A percentile compares a stretch with the other conserved stretches of the same genome.
These are phyloP conservation scores for Starmerella bombicola DNA, from an alignment of 805 yeast genomes.

Conservation along the genomic window DNA sequence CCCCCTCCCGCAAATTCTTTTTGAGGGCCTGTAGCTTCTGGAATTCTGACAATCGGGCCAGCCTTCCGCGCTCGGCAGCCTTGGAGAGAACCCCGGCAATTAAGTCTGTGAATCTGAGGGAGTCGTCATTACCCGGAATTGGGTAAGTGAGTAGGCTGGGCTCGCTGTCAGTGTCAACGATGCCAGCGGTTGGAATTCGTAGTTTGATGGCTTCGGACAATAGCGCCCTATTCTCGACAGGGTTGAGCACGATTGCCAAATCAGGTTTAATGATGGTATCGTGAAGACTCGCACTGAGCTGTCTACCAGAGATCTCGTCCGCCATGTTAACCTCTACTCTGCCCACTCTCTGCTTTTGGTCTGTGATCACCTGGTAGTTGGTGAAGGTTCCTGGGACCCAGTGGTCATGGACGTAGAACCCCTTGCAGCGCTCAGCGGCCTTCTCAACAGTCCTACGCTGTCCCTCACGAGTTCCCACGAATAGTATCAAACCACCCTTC, in stretches of 20 bases:
- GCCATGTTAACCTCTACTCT: slow-evolving; percentile 66
- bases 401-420: slow-evolving; percentile 67
- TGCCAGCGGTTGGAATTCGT: slow-evolving; percentile 84
- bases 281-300: slow-evolving; percentile 38
- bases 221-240: slow-evolving; percentile 71
- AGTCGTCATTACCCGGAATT: slow-evolving; percentile 92
- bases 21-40: slow-evolving; percentile 27
- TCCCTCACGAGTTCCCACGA: slow-evolving; percentile 72
- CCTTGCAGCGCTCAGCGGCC: slow-evolving; percentile 67
- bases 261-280: slow-evolving; percentile 67
- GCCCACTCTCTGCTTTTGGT: slow-evolving; percentile 35
- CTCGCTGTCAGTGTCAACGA: slow-evolving; percentile 88
- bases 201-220: slow-evolving; percentile 68
- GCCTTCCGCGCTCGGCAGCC: slow-evolving; percentile 72
- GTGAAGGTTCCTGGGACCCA: slow-evolving; percentile 96
- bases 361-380: slow-evolving; percentile 56
- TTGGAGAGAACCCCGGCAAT: slow-evolving; percentile 71
- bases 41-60: slow-evolving; percentile 38
- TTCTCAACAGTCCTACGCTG: slow-evolving; percentile 61
- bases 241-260: slow-evolving; percentile 72
- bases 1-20: slow-evolving; percentile 17
- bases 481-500: slow-evolving; percentile 74
- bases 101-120: slow-evolving; percentile 65
- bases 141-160: slow-evolving; percentile 85
- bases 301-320: slow-evolving; percentile 53